These are phyloP conservation scores for Leccinum disarticulatum DNA, from an alignment of 768 basidiomycete species.

Conservation along the genomic window DNA sequence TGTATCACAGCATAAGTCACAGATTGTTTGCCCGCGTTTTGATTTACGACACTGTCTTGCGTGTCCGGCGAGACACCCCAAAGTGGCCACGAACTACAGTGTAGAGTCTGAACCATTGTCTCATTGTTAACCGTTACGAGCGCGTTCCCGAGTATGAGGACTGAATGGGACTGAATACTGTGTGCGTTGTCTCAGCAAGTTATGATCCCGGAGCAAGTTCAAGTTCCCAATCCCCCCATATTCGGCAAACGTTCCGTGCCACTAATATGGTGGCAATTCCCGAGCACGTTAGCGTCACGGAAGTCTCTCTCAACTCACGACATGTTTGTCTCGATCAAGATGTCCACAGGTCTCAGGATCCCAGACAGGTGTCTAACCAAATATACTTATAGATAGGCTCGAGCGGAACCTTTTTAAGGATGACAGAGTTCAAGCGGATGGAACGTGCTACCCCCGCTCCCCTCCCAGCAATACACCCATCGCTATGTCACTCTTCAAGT, in stretches of 20 bases:
- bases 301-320: neutral
- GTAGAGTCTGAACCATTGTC: neutral
- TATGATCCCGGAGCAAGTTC: neutral
- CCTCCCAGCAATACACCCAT: neutral
- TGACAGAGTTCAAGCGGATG: neutral
- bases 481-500: constrained; percentile 11
- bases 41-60: too few species aligned
- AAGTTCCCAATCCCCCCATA: neutral
- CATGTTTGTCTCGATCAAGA: neutral
- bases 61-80: too few species aligned
- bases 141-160: neutral
- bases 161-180: neutral
- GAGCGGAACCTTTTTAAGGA: neutral
- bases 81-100: too few species aligned
- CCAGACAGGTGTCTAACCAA: neutral
- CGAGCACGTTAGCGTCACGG: neutral
- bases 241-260: neutral
- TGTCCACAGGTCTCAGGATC: neutral
- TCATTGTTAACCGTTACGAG: neutral
- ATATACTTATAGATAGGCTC: neutral
- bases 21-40: neutral
- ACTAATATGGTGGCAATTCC: neutral
- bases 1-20: neutral
- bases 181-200: neutral
- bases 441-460: neutral